Conservation (phyloP, 75 land plant species). For the Larix kaempferi region DNA sequence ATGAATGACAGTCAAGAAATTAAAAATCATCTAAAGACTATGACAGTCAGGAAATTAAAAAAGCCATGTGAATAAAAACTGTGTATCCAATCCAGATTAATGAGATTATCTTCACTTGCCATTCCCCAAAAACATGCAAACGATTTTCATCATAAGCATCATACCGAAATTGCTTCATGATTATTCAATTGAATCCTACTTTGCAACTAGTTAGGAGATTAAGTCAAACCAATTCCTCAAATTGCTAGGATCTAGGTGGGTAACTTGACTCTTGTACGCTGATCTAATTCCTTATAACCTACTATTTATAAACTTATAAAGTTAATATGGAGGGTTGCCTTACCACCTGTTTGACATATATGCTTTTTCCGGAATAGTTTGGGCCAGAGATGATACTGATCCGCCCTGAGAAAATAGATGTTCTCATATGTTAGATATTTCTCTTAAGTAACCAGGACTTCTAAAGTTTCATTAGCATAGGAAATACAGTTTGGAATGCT, state of each 20-base stretch:
- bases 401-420: slow-evolving; percentile 49
- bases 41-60: neutral
- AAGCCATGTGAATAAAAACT: neutral
- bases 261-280: neutral
- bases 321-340: neutral
- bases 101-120: neutral
- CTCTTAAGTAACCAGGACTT: neutral
- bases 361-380: slow-evolving; percentile 98
- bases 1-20: no score
- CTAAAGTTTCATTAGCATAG: neutral
- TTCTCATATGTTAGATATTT: neutral
- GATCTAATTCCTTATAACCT: neutral
- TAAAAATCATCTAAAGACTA: neutral
- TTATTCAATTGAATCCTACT: neutral
- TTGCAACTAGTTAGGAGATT: no score
- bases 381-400: slow-evolving; percentile 89
- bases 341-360: slow-evolving; percentile 89
- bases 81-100: neutral
- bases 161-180: neutral
- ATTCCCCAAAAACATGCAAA: neutral
- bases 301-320: no score
- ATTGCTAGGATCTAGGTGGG: neutral
- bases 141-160: neutral
- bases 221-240: no score
- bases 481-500: neutral